These are phyloP conservation scores for Avena eriantha DNA, from an alignment of 176 grass and related monocot genomes.

Conservation along the genomic window DNA sequence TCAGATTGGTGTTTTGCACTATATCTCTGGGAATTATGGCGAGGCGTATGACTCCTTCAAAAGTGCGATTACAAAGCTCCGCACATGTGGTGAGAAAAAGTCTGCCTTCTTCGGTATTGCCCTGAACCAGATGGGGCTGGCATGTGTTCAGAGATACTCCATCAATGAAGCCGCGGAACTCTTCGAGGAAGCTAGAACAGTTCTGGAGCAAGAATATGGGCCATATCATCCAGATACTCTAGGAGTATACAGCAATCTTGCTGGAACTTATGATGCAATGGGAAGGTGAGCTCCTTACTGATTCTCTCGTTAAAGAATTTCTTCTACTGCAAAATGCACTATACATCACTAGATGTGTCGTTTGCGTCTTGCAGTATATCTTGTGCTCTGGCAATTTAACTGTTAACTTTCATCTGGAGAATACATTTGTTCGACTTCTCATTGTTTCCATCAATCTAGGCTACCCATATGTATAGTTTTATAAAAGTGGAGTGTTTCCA, in stretches of 20 bases:
- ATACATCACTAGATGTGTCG: neutral
- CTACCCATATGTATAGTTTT: neutral
- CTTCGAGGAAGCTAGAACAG: slow-evolving; percentile 87
- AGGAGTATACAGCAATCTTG: slow-evolving; percentile 96
- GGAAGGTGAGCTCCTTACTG: slow-evolving; percentile 73
- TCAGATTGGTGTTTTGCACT: slow-evolving; percentile 94
- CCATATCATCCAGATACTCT: slow-evolving; percentile 91
- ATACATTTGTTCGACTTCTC: slow-evolving; percentile 1
- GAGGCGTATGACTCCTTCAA: slow-evolving; percentile 84
- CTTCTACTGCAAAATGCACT: slow-evolving; percentile 13
- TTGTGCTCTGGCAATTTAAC: slow-evolving; percentile 4
- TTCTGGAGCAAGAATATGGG: slow-evolving; percentile 93
- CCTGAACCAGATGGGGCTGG: slow-evolving; percentile 92
- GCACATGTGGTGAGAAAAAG: slow-evolving; percentile 89
- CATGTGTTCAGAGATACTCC: slow-evolving; percentile 81
- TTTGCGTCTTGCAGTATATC: neutral
- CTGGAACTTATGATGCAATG: slow-evolving; percentile 97
- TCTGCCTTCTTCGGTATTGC: slow-evolving; percentile 91
- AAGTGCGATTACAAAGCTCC: slow-evolving; percentile 80
- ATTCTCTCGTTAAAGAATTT: neutral
- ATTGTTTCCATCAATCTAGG: neutral
- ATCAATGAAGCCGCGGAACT: slow-evolving; percentile 86
- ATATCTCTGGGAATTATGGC: slow-evolving; percentile 79
- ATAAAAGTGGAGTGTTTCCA: neutral
- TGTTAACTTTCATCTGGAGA: neutral